Evolutionary conservation across 2,329 filamentous ascomycete species (phyloP), one percentile per base, ranked within the genome.

Genomic region (Neophaeococcomyces aloes): DNA sequence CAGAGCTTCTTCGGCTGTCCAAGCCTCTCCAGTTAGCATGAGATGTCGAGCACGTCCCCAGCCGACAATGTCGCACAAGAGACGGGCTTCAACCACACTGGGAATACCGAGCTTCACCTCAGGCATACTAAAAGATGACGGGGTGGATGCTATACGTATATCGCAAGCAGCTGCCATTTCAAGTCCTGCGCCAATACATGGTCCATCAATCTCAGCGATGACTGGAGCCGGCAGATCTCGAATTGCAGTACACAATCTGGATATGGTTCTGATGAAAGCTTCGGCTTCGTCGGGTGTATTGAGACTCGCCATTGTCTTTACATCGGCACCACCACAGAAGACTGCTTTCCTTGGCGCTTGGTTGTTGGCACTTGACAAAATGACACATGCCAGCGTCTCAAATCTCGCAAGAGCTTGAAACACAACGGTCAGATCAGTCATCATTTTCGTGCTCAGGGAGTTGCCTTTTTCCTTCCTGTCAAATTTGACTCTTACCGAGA

Each of bases 321-420:
- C 85, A 64, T 94, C 89, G 57, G 88, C 88, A 51, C 86, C 93
- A 57, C 81, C 83, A 67, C 85, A 91, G 72, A 94, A 94, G 56
- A 21, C 11, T 27, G 15, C 8, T 31, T 32, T 35, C 14, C 13
- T 14, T 21, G 38, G 11, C 23, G 10, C 5, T 3, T 13, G 7
- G 7, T 4, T 15, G 11, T 14, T 15, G 3, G 27, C 8, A 6
- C 18, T 23, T 19, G 8, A 27, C 17, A 42, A 30, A 19, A 42
- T 21, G 13, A 42, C 19, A 4, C 30, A 30, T 17, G 5, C 19
- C 3, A 42, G 7, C 7, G n/a, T 10, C 23, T 15, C 25, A 4
- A 35, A 14, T 10, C 7, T 17, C 7, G 15, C n/a, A 18, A 42
- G 33, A 10, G 39, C 30, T 18, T 29, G n/a, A 21, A 42, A 42